Conservation (phyloP, 192 early-diverging fungal genomes). For the Podochytrium sp. region DNA sequence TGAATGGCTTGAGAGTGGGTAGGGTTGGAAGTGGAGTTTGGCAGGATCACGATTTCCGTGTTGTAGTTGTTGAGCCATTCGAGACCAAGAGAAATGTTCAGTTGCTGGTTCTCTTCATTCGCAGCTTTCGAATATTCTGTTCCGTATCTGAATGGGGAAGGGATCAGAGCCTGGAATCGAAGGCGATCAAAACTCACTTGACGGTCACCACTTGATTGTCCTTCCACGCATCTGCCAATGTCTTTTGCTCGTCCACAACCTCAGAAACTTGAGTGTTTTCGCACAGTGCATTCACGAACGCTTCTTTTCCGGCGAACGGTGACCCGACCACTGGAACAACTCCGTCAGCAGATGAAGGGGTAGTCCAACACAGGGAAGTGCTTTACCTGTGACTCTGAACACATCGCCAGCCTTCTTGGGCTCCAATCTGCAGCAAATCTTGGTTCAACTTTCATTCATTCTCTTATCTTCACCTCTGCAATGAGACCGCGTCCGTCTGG, state of each 20-base stretch:
- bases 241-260: background rate
- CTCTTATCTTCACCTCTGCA: too few relatives aligned
- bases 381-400: background rate
- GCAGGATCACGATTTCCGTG: slow-evolving; percentile 3
- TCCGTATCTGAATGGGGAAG: slow-evolving; percentile 8
- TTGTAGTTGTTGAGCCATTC: slow-evolving; percentile 18
- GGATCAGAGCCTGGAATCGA: background rate
- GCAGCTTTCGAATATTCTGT: background rate
- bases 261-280: slow-evolving; percentile 23
- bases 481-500: background rate
- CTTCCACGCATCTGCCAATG: slow-evolving; percentile 3
- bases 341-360: background rate
- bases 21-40: background rate
- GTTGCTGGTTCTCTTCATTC: background rate
- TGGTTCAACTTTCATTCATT: too few relatives aligned
- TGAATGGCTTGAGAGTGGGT: slow-evolving; percentile 25
- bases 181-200: background rate
- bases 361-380: too few relatives aligned
- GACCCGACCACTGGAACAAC: slow-evolving; percentile 37
- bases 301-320: slow-evolving; percentile 12
- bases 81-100: slow-evolving; percentile 9
- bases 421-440: background rate
- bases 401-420: background rate
- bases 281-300: slow-evolving; percentile 37
- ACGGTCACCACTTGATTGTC: background rate